These are phyloP conservation scores for Cyclotella choctawhatcheeana DNA, from an alignment of 108 stramenopile genomes.

Conservation along the genomic window DNA sequence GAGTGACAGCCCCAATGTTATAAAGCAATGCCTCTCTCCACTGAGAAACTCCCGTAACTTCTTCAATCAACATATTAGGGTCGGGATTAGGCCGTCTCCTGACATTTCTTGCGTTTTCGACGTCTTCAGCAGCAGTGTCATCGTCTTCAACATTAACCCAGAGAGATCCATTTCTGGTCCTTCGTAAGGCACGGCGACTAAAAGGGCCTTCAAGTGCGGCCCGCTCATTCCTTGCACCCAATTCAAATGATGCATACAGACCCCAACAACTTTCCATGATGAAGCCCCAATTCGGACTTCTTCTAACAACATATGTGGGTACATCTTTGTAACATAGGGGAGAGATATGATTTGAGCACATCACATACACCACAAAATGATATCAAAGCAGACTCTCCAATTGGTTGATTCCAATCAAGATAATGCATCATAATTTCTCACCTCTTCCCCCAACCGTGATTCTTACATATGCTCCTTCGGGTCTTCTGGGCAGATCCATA, in stretches of 20 bases:
- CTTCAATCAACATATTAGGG: slow-evolving; percentile 53
- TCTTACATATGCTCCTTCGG: slow-evolving; percentile 74
- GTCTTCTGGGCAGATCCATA: slow-evolving; percentile 71
- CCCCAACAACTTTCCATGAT: slow-evolving; percentile 86
- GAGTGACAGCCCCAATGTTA: slow-evolving; percentile 65
- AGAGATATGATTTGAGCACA: too few relatives aligned
- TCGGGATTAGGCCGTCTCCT: slow-evolving; percentile 29
- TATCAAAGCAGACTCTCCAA: too few relatives aligned
- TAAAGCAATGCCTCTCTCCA: slow-evolving; percentile 87
- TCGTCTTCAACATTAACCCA: slow-evolving; percentile 54
- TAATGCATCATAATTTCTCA: too few relatives aligned
- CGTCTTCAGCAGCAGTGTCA: slow-evolving; percentile 15
- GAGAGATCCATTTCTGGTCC: slow-evolving; percentile 52
- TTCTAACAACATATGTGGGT: slow-evolving; percentile 73
- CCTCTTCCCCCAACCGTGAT: slow-evolving; percentile 72
- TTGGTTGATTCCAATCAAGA: too few relatives aligned
- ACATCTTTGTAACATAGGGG: too few relatives aligned
- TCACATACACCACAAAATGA: too few relatives aligned
- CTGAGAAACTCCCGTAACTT: slow-evolving; percentile 67
- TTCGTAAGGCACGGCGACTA: slow-evolving; percentile 43
- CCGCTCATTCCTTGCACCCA: slow-evolving; percentile 31
- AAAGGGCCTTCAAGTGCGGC: slow-evolving; percentile 10
- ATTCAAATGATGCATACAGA: slow-evolving; percentile 64
- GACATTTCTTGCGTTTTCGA: slow-evolving; percentile 32
- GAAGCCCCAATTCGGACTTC: slow-evolving; percentile 84